Evolutionary conservation across 805 yeast genomes (phyloP).

Genomic region (Saturnispora gosingensis): DNA sequence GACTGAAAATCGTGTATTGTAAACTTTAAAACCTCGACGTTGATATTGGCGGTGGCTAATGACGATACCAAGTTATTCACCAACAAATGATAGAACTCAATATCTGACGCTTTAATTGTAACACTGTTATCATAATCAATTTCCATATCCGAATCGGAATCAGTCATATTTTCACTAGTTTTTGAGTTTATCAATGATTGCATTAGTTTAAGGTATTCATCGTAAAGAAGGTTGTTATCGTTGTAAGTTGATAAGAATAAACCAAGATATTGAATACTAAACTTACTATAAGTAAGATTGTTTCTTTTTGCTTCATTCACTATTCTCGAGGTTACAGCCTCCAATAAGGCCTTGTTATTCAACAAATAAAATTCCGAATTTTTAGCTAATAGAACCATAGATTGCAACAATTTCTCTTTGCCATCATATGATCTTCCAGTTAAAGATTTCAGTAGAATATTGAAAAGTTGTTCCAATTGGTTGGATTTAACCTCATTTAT

Average conservation of each 20-base stretch:
- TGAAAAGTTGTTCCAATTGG: constrained; percentile 33
- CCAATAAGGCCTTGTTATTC: constrained; percentile 25
- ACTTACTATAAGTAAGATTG: constrained; percentile 53
- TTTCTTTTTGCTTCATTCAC: constrained; percentile 55
- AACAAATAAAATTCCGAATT: constrained; percentile 34
- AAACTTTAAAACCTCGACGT: constrained; percentile 2
- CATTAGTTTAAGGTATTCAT: constrained; percentile 31
- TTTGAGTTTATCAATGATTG: constrained; percentile 11
- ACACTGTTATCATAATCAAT: neutral
- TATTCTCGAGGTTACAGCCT: constrained; percentile 36
- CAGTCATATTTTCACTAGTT: constrained; percentile 29
- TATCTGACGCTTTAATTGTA: neutral
- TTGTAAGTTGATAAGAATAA: constrained; percentile 30
- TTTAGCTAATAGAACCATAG: constrained; percentile 50
- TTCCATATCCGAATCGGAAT: constrained; percentile 26
- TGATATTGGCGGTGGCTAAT: constrained; percentile 1
- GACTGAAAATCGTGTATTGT: neutral
- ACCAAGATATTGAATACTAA: constrained; percentile 46
- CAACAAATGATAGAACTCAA: neutral
- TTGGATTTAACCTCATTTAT: constrained; percentile 14
- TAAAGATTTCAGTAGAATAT: constrained; percentile 48
- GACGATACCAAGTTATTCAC: constrained; percentile 10
- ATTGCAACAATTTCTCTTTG: constrained; percentile 65
- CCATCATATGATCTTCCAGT: constrained; percentile 85
- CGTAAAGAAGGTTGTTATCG: constrained; percentile 25